Evolutionary conservation across 106 monocot species (phyloP).

Genomic region (Dioscorea zingiberensis): DNA sequence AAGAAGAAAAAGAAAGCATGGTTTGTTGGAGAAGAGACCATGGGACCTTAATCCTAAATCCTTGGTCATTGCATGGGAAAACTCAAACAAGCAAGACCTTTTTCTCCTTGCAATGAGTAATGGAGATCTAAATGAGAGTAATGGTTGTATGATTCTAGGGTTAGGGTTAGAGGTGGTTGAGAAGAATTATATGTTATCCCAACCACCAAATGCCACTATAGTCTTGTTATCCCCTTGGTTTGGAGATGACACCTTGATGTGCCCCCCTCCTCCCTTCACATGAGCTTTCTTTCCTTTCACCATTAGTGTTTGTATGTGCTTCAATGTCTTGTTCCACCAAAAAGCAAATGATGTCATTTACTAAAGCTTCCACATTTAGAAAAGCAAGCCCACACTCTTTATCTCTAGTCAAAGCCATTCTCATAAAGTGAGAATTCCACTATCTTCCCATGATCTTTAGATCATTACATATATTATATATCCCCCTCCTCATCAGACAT

Average conservation of each 20-base stretch:
- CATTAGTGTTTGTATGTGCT: background rate
- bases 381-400: too few relatives aligned
- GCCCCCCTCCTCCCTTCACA: constrained; percentile 3
- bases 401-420: too few relatives aligned
- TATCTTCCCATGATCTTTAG: too few relatives aligned
- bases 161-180: too few relatives aligned
- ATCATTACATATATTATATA: too few relatives aligned
- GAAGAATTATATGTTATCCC: background rate
- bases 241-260: constrained; percentile 3
- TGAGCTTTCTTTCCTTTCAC: background rate
- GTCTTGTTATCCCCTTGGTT: background rate
- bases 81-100: background rate
- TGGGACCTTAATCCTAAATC: background rate
- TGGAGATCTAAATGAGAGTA: too few relatives aligned
- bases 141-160: background rate
- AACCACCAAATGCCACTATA: constrained; percentile 4
- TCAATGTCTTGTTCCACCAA: background rate
- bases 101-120: too few relatives aligned
- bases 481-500: too few relatives aligned
- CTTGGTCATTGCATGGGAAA: background rate
- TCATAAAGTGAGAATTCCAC: too few relatives aligned
- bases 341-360: background rate
- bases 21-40: constrained; percentile 7
- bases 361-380: too few relatives aligned
- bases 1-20: background rate